phyloP scores from a whole-genome alignment of 2,329 filamentous ascomycete species.

The Thelonectria discophora region DNA sequence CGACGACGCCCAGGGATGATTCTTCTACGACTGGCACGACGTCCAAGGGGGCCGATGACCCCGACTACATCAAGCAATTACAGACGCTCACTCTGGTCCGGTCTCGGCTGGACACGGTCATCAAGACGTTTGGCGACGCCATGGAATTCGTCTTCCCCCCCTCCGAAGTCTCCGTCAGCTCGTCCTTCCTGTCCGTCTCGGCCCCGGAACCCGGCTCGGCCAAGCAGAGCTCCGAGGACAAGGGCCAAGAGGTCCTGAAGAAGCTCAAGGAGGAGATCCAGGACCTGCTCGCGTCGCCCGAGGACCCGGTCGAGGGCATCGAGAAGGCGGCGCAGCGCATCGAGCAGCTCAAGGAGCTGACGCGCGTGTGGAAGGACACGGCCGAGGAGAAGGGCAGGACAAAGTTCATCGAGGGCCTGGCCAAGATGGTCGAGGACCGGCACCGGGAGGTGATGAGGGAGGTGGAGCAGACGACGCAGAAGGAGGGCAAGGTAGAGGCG shows the following conservation, averaged over 20 bases:
- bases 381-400: slow-evolving; percentile 87
- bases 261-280: slow-evolving; percentile 76
- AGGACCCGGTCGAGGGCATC: slow-evolving; percentile 71
- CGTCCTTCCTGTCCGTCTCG: slow-evolving; percentile 89
- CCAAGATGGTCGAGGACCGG: slow-evolving; percentile 83
- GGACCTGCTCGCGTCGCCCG: slow-evolving; percentile 65
- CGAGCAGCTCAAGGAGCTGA: slow-evolving; percentile 78
- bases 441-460: slow-evolving; percentile 64
- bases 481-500: slow-evolving; percentile 47
- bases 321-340: slow-evolving; percentile 78
- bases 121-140: slow-evolving; percentile 90
- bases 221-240: slow-evolving; percentile 79
- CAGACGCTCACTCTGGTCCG: slow-evolving; percentile 86
- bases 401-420: slow-evolving; percentile 83
- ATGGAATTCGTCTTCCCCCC: slow-evolving; percentile 96
- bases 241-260: slow-evolving; percentile 82
- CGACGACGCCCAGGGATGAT: slow-evolving; percentile 26
- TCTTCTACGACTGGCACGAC: slow-evolving; percentile 15
- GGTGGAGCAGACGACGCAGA: slow-evolving; percentile 54
- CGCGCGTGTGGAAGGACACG: slow-evolving; percentile 92
- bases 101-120: slow-evolving; percentile 84
- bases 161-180: slow-evolving; percentile 83
- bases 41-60: slow-evolving; percentile 54
- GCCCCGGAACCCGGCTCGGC: slow-evolving; percentile 76
- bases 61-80: slow-evolving; percentile 78